Evolutionary conservation across 1,284 basidiomycete species (phyloP), one percentile per base, ranked within the genome.

Genomic region (Mycena sp.): DNA sequence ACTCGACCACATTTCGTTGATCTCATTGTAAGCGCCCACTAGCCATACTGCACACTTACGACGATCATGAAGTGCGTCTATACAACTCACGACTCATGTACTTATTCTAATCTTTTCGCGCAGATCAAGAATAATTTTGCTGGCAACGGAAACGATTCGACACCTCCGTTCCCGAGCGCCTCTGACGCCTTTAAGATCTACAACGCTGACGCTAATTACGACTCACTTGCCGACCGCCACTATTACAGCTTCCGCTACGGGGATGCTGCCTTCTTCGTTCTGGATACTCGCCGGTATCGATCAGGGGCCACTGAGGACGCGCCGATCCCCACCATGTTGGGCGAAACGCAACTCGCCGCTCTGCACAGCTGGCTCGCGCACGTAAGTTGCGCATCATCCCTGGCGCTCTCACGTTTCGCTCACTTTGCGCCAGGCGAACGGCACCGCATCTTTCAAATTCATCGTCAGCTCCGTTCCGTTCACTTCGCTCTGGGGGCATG

Each of bases 391-490:
- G 37, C 9, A 48, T 44, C 29, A 12, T 14, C 12, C n/a, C 10
- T 12, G 12, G 11, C 11, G 23, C 23, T 29, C 4, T 19, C 26
- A 46, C 26, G n/a, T 21, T 37, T 40, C 25, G 25, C 52, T 61
- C 35, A 56, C n/a, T 45, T 38, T n/a, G 12, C n/a, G 10, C 6
- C 35, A 88, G 84, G 89, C 89, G 48, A 94, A 95, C 76, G 74
- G 80, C 57, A 94, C 93, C 0, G 82, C 87, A 4, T 87, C 90
- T 0, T 94, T 92, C 85, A 94, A 94, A 76, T 94, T 95, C 73
- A 81, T 95, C 58, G 85, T 92, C 23, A 85, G 86, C 12, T 91
- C 89, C 10, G 90, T 94, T 4, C 93, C 93, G 0, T 90, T 95
- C 76, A 92, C 90, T 41, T 86, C 86, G 0, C 83, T 94, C 17